These are phyloP conservation scores for Diaporthe helianthi DNA, from an alignment of 2,329 filamentous ascomycete genomes.

Conservation along the genomic window DNA sequence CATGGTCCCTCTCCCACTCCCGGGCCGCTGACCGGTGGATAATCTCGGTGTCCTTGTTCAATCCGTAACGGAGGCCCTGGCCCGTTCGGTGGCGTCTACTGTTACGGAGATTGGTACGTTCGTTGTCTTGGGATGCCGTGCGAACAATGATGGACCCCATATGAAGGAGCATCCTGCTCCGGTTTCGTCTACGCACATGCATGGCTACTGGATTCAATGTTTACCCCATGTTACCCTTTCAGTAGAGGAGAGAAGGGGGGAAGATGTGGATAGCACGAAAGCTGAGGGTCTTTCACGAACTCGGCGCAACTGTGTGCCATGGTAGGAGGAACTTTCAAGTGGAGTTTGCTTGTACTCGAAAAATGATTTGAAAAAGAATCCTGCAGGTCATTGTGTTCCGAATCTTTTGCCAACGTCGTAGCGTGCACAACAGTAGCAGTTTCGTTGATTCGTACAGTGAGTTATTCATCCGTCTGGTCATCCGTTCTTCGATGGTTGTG, in stretches of 20 bases:
- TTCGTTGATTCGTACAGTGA: not conserved
- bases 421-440: not conserved
- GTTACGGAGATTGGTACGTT: not conserved
- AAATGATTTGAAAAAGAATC: too few relatives aligned
- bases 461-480: not conserved
- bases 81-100: not conserved
- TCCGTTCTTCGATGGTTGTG: not conserved
- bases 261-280: not conserved
- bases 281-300: not conserved
- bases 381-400: not conserved
- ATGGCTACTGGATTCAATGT: not conserved
- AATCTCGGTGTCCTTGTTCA: slow-evolving; percentile 12
- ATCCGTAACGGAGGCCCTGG: not conserved
- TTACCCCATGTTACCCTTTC: not conserved
- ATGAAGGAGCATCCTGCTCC: not conserved
- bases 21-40: slow-evolving; percentile 13
- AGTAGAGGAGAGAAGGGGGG: not conserved
- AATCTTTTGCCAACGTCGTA: not conserved
- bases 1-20: slow-evolving; percentile 24
- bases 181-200: too few relatives aligned
- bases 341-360: not conserved
- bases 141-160: not conserved
- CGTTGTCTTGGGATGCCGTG: not conserved
- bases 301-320: not conserved
- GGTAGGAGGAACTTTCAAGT: not conserved